A percentile compares a stretch with the other conserved stretches of the same genome.
phyloP scores from a whole-genome alignment of 2,329 filamentous ascomycete species.

The Calonectria pseudoreteaudii region DNA sequence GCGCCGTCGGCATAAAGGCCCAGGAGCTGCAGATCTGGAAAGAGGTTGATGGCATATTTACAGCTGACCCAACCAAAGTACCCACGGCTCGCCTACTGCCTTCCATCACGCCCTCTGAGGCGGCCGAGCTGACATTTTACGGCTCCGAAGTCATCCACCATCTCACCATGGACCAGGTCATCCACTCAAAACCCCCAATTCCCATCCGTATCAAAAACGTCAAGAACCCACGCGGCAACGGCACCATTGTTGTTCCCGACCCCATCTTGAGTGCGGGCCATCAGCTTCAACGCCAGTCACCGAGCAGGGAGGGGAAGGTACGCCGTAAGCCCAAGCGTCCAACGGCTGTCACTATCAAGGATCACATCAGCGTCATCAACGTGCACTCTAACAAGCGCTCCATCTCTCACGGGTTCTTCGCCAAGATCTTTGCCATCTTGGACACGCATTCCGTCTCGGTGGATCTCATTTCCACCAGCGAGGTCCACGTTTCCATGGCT shows the following conservation, averaged over 20 bases:
- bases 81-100: slow-evolving; percentile 91
- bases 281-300: slow-evolving; percentile 67
- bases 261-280: slow-evolving; percentile 64
- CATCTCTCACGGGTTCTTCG: slow-evolving; percentile 95
- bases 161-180: slow-evolving; percentile 97
- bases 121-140: slow-evolving; percentile 94
- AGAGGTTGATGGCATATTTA: slow-evolving; percentile 96
- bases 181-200: slow-evolving; percentile 82
- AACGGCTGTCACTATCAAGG: slow-evolving; percentile 96
- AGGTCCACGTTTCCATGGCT: slow-evolving; percentile 98
- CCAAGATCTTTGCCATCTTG: slow-evolving; percentile 91
- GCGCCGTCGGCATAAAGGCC: slow-evolving; percentile 88
- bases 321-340: slow-evolving; percentile 76
- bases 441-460: slow-evolving; percentile 90
- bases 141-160: slow-evolving; percentile 98
- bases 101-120: slow-evolving; percentile 92
- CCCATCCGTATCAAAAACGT: slow-evolving; percentile 93
- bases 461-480: slow-evolving; percentile 94
- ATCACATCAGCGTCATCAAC: slow-evolving; percentile 96
- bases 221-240: slow-evolving; percentile 83
- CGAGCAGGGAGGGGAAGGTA: slow-evolving; percentile 47
- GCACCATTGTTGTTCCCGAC: slow-evolving; percentile 88
- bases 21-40: slow-evolving; percentile 98
- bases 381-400: slow-evolving; percentile 98
- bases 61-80: slow-evolving; percentile 86